A percentile compares a stretch with the other conserved stretches of the same genome.
These are phyloP conservation scores for Dalechampia spathulata DNA, from an alignment of 441 rosid genomes.

Conservation along the genomic window DNA sequence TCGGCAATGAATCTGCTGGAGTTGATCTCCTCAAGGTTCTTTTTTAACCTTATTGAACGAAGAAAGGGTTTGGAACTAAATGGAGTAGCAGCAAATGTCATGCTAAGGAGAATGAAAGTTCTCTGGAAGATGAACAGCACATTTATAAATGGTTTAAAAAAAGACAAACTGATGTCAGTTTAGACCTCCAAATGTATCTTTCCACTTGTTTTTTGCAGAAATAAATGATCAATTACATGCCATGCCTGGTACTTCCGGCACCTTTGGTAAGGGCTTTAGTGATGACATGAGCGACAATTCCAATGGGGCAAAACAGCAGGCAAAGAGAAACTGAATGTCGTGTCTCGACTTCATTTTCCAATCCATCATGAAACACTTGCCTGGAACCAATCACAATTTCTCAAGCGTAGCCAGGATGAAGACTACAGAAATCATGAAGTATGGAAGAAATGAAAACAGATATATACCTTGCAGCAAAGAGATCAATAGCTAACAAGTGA, in stretches of 20 bases:
- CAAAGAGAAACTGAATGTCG: constrained; percentile 87
- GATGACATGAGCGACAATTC: constrained; percentile 57
- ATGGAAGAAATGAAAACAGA: neutral
- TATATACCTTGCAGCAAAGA: constrained; percentile 94
- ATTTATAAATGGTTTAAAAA: neutral
- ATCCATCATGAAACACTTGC: constrained; percentile 79
- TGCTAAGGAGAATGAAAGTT: no score
- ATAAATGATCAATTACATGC: constrained; percentile 7
- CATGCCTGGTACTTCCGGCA: constrained; percentile 19
- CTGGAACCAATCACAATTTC: constrained; percentile 27
- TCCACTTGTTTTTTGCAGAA: no score
- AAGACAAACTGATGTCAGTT: no score
- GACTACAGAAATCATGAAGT: neutral
- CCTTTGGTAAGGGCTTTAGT: constrained; percentile 55
- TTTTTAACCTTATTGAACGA: no score
- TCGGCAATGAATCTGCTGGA: neutral
- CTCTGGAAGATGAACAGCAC: neutral
- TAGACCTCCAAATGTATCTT: constrained; percentile 1
- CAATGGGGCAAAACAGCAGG: constrained; percentile 80
- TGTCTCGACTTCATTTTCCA: constrained; percentile 68
- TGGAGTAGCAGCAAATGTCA: no score
- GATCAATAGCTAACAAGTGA: constrained; percentile 82
- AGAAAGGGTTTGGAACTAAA: no score
- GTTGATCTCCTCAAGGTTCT: no score
- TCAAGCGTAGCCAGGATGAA: no score